Evolutionary conservation across 108 stramenopile species (phyloP).

Genomic region (Skeletonema menzelii): DNA sequence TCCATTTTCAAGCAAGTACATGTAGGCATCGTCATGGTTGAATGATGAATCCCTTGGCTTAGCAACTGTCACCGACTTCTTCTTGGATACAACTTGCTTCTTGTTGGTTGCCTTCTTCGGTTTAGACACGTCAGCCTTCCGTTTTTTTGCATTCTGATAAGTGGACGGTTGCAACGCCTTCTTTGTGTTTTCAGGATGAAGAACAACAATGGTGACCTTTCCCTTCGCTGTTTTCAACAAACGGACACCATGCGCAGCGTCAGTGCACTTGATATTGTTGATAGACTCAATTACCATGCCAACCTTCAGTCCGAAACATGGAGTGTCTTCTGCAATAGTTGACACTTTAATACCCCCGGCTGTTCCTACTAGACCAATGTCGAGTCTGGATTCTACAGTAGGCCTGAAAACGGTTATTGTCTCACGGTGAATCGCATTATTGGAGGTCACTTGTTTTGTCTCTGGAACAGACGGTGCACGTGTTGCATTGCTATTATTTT

Average conservation of each 20-base stretch:
- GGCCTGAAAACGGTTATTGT: constrained; percentile 41
- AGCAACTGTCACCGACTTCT: neutral
- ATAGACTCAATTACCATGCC: constrained; percentile 36
- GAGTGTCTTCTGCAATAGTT: constrained; percentile 21
- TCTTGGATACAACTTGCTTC: neutral
- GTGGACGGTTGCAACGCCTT: neutral
- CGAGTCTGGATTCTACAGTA: constrained; percentile 29
- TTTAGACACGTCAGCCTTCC: constrained; percentile 3
- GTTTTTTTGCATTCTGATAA: neutral
- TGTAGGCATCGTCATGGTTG: constrained; percentile 3
- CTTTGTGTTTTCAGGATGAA: neutral
- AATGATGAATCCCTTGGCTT: neutral
- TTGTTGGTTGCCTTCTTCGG: constrained; percentile 5
- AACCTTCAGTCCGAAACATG: constrained; percentile 19
- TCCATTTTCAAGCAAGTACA: constrained; percentile 8
- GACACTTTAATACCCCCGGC: constrained; percentile 8
- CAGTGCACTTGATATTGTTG: constrained; percentile 25
- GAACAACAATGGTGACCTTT: neutral
- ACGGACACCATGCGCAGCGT: neutral
- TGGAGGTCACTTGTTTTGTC: neutral
- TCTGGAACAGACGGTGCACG: too few relatives aligned
- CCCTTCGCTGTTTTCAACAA: neutral
- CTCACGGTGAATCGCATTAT: neutral
- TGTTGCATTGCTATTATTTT: neutral
- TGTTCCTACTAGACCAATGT: constrained; percentile 25